Conservation (phyloP, 2,329 filamentous ascomycete species). For the Clonostachys rosea region DNA sequence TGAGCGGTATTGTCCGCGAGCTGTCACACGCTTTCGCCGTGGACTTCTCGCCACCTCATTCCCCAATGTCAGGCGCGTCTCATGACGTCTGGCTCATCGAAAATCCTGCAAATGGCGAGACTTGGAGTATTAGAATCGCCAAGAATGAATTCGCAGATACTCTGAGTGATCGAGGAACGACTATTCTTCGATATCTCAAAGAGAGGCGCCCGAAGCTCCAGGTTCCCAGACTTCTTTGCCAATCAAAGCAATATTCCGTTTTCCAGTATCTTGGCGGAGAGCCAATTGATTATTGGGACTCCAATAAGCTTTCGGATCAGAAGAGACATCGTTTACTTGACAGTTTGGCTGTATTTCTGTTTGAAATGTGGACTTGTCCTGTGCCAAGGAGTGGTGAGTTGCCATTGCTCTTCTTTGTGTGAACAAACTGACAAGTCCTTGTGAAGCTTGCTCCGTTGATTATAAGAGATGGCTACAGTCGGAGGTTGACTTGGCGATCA, state of each 20-base stretch:
- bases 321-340: not conserved
- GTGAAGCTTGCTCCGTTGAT: not conserved
- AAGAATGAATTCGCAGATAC: not conserved
- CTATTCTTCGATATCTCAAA: not conserved
- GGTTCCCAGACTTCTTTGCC: not conserved
- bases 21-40: too few species aligned
- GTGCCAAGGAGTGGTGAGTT: not conserved
- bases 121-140: not conserved
- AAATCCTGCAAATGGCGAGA: not conserved
- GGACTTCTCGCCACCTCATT: too few species aligned
- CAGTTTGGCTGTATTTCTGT: not conserved
- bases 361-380: not conserved
- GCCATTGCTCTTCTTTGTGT: not conserved
- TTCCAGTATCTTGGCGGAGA: not conserved
- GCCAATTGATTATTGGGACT: not conserved
- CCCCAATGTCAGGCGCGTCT: too few species aligned
- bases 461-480: not conserved
- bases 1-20: too few species aligned
- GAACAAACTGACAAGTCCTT: not conserved
- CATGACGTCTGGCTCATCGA: too few species aligned
- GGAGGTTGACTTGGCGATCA: not conserved
- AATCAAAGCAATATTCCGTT: not conserved
- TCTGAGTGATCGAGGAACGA: not conserved
- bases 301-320: not conserved
- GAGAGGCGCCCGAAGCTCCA: not conserved